phyloP scores from a whole-genome alignment of 2,329 filamentous ascomycete genomes.

The Pseudopyricularia cyperi region DNA sequence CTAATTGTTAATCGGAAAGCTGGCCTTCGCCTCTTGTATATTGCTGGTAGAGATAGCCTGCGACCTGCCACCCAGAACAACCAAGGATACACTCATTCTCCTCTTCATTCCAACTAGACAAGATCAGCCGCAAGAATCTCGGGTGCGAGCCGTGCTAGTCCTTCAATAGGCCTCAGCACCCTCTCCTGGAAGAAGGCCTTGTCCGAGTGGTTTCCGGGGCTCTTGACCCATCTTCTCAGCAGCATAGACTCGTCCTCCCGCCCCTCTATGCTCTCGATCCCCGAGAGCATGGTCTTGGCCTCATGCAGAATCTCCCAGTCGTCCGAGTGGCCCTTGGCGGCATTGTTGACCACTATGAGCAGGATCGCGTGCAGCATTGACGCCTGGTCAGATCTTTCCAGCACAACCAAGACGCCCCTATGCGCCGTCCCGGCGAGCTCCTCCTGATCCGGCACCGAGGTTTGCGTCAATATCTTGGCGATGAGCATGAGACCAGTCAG shows the following conservation, averaged over 20 bases:
- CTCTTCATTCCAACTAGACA: background rate
- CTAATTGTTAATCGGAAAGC: too few species aligned
- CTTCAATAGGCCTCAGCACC: constrained; percentile 33
- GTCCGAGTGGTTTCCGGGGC: constrained; percentile 24
- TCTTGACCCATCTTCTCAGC: constrained; percentile 28
- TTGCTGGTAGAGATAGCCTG: too few species aligned
- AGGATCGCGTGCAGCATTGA: constrained; percentile 40
- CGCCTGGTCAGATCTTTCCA: constrained; percentile 35
- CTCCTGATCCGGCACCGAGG: constrained; percentile 21
- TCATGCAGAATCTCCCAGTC: constrained; percentile 31
- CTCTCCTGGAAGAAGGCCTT: constrained; percentile 34
- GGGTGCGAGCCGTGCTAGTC: constrained; percentile 31
- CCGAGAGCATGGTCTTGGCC: constrained; percentile 32
- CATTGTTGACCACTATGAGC: constrained; percentile 29
- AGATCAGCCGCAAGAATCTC: constrained; percentile 29
- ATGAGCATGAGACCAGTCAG: constrained; percentile 38
- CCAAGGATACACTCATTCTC: too few species aligned
- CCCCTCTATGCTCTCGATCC: constrained; percentile 32
- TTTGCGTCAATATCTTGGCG: constrained; percentile 37
- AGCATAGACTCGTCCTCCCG: constrained; percentile 29
- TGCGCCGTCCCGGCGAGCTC: constrained; percentile 8
- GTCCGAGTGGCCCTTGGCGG: constrained; percentile 25
- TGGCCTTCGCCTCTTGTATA: too few species aligned
- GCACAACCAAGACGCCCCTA: constrained; percentile 11
- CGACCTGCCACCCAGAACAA: too few species aligned